These are phyloP conservation scores for Xylaria sp. DNA, from an alignment of 2,329 filamentous ascomycete genomes.

Conservation along the genomic window DNA sequence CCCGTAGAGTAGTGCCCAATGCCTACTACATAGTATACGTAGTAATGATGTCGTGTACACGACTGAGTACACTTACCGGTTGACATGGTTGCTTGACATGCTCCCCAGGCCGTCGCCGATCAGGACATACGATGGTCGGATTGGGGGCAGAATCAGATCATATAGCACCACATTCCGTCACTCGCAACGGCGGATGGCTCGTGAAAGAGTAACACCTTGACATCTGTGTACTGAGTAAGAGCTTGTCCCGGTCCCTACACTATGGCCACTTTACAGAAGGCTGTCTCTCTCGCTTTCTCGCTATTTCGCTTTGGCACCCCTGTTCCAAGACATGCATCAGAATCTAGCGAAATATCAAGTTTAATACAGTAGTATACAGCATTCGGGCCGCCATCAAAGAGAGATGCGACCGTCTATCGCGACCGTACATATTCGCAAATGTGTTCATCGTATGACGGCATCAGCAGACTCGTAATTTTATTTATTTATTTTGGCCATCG, in stretches of 20 bases:
- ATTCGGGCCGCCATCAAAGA: constrained; percentile 22
- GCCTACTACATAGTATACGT: not conserved
- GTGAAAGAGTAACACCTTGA: constrained; percentile 5
- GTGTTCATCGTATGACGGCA: constrained; percentile 33
- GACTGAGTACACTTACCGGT: not conserved
- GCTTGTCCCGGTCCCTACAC: not conserved
- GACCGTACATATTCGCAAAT: constrained; percentile 5
- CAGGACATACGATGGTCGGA: constrained; percentile 30
- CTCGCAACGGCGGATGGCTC: constrained; percentile 3
- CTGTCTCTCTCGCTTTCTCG: not conserved
- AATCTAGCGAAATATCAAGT: constrained; percentile 20
- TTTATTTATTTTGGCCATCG: constrained; percentile 6
- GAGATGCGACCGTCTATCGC: constrained; percentile 22
- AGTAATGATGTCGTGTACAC: not conserved
- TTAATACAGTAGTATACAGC: constrained; percentile 14
- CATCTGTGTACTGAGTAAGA: not conserved
- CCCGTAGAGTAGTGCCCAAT: not conserved
- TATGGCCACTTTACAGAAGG: not conserved
- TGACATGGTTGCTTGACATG: constrained; percentile 8
- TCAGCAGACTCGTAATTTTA: constrained; percentile 26
- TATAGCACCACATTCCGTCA: constrained; percentile 30
- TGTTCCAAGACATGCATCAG: constrained; percentile 7
- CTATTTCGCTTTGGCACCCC: not conserved
- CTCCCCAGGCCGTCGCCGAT: constrained; percentile 10
- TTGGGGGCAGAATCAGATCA: constrained; percentile 30